Base-by-base conservation (phyloP, 2,329 filamentous ascomycete genomes). In the Ophiostoma montium region DNA sequence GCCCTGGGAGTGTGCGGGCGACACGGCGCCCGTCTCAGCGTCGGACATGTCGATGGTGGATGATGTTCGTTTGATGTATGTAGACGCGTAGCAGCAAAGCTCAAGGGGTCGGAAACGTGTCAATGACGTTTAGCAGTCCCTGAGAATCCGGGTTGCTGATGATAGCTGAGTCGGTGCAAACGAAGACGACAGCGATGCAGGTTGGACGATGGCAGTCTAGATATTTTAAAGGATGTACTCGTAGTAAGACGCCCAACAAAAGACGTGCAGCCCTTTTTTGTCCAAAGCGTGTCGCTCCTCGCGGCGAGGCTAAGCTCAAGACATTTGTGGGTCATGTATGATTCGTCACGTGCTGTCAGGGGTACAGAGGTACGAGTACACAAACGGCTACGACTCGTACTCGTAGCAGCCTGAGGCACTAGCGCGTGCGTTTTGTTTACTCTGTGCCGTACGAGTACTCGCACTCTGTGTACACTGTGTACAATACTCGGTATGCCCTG, bases 391-490 rank as follows among this genome's bases (percentile, higher is more conserved):
- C 32, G 41, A 27, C 41, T 18, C 19, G 30, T 12, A 42, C 19
- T 18, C 3, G 13, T 39, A 6, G 19, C 41, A 42, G 50, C 43
- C 50, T 49, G 10, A 52, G 50, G 50, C 50, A 46, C 21, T 42
- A 41, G 47, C 41, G 32, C 30, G 18, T 36, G 19, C 15, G 19
- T 36, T 53, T 53, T 53, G 57, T 61, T 59, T 59, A 61, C 57
- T 56, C 39, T 42, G 12, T n/a, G n/a, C n/a, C n/a, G n/a, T n/a
- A n/a, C n/a, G n/a, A n/a, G n/a, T n/a, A n/a, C n/a, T n/a, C n/a
- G n/a, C n/a, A n/a, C n/a, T n/a, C n/a, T n/a, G n/a, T n/a, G n/a
- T n/a, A n/a, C n/a, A n/a, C n/a, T n/a, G n/a, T n/a, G n/a, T n/a
- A n/a, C n/a, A n/a, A n/a, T 59, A 61, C 57, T 56, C 39, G 30